phyloP scores from a whole-genome alignment of 140 eudicot species.

The Flaveria floridana region DNA sequence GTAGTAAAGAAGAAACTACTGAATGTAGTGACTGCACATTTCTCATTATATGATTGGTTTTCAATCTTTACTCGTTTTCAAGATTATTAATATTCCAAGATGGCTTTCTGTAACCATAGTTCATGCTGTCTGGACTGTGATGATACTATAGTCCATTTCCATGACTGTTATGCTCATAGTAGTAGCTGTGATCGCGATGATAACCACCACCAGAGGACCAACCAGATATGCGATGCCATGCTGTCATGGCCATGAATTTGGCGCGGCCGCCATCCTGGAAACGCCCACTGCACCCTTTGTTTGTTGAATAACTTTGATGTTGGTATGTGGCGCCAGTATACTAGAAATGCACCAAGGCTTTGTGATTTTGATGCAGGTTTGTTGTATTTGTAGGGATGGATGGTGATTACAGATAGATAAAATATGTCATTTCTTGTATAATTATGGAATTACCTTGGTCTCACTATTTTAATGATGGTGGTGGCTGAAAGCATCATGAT shows the following conservation, averaged over 20 bases:
- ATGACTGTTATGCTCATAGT: not conserved
- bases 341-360: not conserved
- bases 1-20: no score
- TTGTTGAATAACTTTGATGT: not conserved
- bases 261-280: not conserved
- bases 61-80: constrained; percentile 9
- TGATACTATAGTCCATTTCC: constrained; percentile 14
- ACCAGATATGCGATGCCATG: constrained; percentile 28
- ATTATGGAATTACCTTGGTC: not conserved
- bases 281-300: not conserved
- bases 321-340: not conserved
- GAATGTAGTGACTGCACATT: not conserved
- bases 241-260: not conserved
- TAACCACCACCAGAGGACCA: constrained; percentile 32
- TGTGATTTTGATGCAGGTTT: not conserved
- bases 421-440: not conserved
- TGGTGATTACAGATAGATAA: not conserved
- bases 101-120: constrained; percentile 24
- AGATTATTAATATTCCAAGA: constrained; percentile 32
- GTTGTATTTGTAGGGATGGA: not conserved
- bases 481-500: not conserved
- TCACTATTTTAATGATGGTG: not conserved
- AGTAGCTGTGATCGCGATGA: constrained; percentile 24
- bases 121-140: constrained; percentile 6
- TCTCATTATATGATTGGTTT: constrained; percentile 1